These are phyloP conservation scores for Sporothrix protearum DNA, from an alignment of 2,329 filamentous ascomycete species.

Conservation along the genomic window DNA sequence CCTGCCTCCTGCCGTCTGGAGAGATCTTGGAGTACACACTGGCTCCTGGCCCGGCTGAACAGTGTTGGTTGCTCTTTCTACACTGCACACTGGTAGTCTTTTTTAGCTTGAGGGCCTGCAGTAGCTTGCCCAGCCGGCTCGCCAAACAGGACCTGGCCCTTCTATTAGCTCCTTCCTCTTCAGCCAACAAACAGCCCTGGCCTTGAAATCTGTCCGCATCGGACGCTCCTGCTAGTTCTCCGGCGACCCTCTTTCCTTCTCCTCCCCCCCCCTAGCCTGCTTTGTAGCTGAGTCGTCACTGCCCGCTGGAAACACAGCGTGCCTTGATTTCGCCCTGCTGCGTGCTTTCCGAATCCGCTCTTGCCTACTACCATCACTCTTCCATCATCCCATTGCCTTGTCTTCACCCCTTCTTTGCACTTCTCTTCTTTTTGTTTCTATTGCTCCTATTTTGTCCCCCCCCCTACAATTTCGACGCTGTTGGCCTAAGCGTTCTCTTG, in stretches of 20 bases:
- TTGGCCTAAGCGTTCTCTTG: neutral
- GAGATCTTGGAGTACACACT: neutral
- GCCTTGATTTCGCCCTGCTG: constrained; percentile 13
- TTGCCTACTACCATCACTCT: neutral
- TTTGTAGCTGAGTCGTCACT: constrained; percentile 8
- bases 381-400: neutral
- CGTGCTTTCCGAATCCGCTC: constrained; percentile 7
- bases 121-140: neutral
- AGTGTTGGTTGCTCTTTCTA: neutral
- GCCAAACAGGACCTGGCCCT: neutral
- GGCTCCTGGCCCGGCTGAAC: no score
- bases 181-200: neutral
- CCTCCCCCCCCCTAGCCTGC: neutral
- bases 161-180: neutral
- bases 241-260: neutral
- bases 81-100: neutral
- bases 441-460: neutral
- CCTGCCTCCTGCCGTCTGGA: neutral
- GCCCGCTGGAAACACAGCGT: constrained; percentile 8
- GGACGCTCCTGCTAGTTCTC: neutral
- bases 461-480: neutral
- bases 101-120: neutral
- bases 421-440: neutral
- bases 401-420: neutral
- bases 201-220: neutral